Percentiles rank a stretch among this genome's conserved stretches.
Conservation (phyloP, 78 protist species). For the Polysphondylium violaceum region DNA sequence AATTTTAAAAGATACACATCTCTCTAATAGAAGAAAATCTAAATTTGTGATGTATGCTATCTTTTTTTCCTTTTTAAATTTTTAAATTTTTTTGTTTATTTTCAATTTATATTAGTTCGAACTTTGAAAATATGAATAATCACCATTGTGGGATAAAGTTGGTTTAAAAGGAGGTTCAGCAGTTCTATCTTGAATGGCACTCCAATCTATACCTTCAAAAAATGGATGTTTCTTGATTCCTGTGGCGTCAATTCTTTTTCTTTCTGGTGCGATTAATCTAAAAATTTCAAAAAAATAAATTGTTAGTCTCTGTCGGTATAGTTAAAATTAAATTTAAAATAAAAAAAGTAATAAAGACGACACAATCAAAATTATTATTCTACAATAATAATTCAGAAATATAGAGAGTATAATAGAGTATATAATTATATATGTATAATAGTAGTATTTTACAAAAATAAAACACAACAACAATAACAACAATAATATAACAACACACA, state of each 20-base stretch:
- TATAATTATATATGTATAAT: not conserved
- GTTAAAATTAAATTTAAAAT: not conserved
- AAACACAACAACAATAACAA: not conserved
- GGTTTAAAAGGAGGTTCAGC: conserved; percentile 54
- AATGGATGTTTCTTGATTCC: conserved; percentile 69
- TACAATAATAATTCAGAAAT: not conserved
- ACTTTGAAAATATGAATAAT: too few species aligned
- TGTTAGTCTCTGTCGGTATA: not conserved
- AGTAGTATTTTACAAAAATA: not conserved
- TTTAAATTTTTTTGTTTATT: too few species aligned
- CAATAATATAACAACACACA: not conserved
- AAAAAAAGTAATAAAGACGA: not conserved
- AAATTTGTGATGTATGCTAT: too few species aligned
- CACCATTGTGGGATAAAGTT: too few species aligned
- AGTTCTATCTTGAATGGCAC: not conserved
- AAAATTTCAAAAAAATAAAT: not conserved
- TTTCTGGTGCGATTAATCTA: conserved; percentile 70
- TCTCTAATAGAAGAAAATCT: too few species aligned
- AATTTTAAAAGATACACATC: too few species aligned
- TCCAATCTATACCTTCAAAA: conserved; percentile 75
- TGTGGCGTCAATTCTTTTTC: conserved; percentile 46
- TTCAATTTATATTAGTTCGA: too few species aligned
- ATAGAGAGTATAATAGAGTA: not conserved
- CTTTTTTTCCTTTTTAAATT: too few species aligned
- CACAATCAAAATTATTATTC: not conserved